Evolutionary conservation across 768 basidiomycete species (phyloP).

Genomic region (Russula dissimulans): DNA sequence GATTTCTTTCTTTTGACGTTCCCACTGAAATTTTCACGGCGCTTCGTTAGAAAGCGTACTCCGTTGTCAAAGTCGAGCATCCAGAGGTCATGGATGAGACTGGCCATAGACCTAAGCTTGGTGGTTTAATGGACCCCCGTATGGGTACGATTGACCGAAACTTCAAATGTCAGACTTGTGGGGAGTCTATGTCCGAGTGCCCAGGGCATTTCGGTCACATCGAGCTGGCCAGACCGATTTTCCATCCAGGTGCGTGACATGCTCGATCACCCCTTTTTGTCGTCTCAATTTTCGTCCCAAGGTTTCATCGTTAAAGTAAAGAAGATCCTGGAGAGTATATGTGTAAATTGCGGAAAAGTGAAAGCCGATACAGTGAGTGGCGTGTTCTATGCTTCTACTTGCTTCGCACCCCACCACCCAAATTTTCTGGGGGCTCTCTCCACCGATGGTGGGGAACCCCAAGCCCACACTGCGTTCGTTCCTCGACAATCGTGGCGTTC

Average conservation of each 20-base stretch:
- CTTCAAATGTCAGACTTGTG: constrained; percentile 99
- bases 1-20: background rate
- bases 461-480: constrained; percentile 76
- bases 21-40: constrained; percentile 3
- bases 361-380: constrained; percentile 96
- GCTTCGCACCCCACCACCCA: constrained; percentile 88
- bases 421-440: constrained; percentile 99
- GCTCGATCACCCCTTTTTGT: background rate
- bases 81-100: constrained; percentile 98
- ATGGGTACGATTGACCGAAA: constrained; percentile 98
- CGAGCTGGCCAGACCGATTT: constrained; percentile 93
- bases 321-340: constrained; percentile 98
- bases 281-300: constrained; percentile 22
- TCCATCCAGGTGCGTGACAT: constrained; percentile 73
- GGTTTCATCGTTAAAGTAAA: constrained; percentile 99
- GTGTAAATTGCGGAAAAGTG: constrained; percentile 96
- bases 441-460: constrained; percentile 84
- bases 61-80: constrained; percentile 96
- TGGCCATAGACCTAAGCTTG: constrained; percentile 80
- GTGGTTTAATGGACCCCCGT: constrained; percentile 94
- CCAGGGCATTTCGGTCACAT: constrained; percentile 99
- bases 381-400: constrained; percentile 70
- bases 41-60: constrained; percentile 82
- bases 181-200: constrained; percentile 99
- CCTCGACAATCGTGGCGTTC: constrained; percentile 78